Conservation (phyloP, 495 filamentous ascomycete genomes). For the Talaromyces proteolyticus region DNA sequence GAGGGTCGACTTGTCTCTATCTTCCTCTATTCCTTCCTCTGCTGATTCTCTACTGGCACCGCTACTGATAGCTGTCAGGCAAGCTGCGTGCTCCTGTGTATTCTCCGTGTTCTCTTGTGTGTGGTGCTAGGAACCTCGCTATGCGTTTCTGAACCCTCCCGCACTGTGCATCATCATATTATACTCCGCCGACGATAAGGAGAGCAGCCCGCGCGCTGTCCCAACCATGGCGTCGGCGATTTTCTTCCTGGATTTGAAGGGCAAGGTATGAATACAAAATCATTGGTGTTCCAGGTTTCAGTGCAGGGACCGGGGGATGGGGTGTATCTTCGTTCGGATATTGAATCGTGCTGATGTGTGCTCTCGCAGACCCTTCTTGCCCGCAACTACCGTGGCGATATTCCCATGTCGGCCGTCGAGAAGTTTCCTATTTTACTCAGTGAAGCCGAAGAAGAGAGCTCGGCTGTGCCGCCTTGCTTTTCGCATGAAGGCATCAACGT, state of each 20-base stretch:
- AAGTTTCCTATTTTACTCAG: conserved; percentile 95
- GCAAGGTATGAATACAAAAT: conserved; percentile 96
- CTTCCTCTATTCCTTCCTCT: too few species aligned
- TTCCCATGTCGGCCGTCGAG: conserved; percentile 99
- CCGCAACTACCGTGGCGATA: conserved; percentile 97
- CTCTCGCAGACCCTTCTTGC: conserved; percentile 80
- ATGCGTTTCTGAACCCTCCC: conserved; percentile 1
- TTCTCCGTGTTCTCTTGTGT: too few species aligned
- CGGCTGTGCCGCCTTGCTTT: conserved; percentile 96
- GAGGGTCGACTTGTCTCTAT: too few species aligned
- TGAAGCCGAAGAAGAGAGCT: conserved; percentile 99
- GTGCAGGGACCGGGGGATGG: too few species aligned
- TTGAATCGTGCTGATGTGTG: conserved; percentile 3
- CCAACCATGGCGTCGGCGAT: conserved; percentile 87
- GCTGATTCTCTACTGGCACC: too few species aligned
- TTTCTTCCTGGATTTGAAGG: conserved; percentile 99
- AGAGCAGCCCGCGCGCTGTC: neutral
- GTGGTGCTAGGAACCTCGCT: too few species aligned
- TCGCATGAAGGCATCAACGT: conserved; percentile 96
- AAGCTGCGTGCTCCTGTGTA: too few species aligned
- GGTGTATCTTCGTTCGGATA: too few species aligned
- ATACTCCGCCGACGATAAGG: neutral
- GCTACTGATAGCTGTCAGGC: too few species aligned
- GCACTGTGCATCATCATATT: neutral
- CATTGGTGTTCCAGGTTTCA: too few species aligned